Conservation (phyloP, 2,329 filamentous ascomycete species). For the Clarireedia hainanense region DNA sequence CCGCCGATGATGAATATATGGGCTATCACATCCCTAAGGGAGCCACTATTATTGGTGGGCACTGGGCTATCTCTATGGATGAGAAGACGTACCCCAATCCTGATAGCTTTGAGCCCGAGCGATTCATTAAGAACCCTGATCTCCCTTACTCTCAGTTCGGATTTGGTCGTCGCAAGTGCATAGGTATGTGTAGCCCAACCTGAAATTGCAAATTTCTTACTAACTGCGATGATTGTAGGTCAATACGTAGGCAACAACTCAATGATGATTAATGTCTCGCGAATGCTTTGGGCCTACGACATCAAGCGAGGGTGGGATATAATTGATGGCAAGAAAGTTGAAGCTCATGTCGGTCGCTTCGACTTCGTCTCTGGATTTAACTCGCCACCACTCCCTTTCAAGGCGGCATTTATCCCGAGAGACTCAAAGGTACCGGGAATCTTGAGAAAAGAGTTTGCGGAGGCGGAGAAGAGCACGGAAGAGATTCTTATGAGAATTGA, state of each 20-base stretch:
- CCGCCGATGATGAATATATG: conserved; percentile 47
- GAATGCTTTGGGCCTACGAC: background rate
- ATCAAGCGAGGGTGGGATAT: background rate
- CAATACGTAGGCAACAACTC: background rate
- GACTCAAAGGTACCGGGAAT: background rate
- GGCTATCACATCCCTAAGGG: conserved; percentile 50
- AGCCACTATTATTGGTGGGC: conserved; percentile 41
- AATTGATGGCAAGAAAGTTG: background rate
- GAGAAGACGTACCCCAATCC: conserved; percentile 34
- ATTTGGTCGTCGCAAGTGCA: conserved; percentile 42
- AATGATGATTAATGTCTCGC: background rate
- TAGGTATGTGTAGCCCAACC: conserved; percentile 26
- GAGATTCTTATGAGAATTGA: background rate
- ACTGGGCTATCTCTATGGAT: conserved; percentile 47
- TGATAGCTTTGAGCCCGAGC: conserved; percentile 38
- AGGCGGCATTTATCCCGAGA: background rate
- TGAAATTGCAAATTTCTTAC: background rate
- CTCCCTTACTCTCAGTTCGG: conserved; percentile 42
- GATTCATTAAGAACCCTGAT: conserved; percentile 34
- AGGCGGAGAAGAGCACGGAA: background rate
- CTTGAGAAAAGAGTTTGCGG: background rate
- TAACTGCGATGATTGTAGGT: background rate
- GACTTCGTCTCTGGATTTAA: background rate
- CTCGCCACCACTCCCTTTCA: background rate
- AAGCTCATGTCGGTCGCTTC: background rate